Evolutionary conservation across 768 basidiomycete genomes (phyloP).

Genomic region (Mrakia blollopis): DNA sequence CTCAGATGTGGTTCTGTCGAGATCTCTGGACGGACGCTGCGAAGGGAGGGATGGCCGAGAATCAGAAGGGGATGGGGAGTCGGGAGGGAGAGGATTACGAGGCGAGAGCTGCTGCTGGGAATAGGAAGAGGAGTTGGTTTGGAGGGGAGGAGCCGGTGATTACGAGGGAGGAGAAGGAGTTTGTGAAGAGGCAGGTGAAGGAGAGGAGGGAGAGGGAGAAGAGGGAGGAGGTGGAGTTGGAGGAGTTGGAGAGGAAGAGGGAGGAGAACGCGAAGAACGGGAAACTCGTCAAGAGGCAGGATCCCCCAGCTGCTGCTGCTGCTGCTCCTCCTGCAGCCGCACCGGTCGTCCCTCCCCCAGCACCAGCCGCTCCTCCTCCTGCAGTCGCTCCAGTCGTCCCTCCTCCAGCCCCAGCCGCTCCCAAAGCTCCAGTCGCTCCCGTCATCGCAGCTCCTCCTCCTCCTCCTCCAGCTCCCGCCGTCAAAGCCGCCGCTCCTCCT

Average conservation of each 20-base stretch:
- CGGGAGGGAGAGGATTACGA: constrained; percentile 16
- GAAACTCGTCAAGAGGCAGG: constrained; percentile 13
- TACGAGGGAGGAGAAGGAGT: constrained; percentile 36
- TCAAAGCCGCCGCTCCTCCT: too few species aligned
- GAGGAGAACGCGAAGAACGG: constrained; percentile 40
- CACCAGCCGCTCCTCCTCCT: too few species aligned
- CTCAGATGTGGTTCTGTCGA: constrained; percentile 96
- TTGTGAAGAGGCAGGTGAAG: constrained; percentile 25
- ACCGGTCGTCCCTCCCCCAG: too few species aligned
- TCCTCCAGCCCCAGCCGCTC: too few species aligned
- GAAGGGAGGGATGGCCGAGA: constrained; percentile 52
- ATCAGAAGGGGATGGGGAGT: constrained; percentile 8
- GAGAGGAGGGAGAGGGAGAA: constrained; percentile 8
- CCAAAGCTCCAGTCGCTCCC: too few species aligned
- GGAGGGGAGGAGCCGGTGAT: constrained; percentile 26
- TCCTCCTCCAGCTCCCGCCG: too few species aligned
- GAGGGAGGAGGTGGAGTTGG: background rate
- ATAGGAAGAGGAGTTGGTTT: constrained; percentile 35
- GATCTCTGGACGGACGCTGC: constrained; percentile 94
- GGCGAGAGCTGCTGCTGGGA: constrained; percentile 33
- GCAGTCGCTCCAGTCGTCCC: too few species aligned
- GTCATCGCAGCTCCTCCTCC: too few species aligned
- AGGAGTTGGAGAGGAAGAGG: constrained; percentile 38
- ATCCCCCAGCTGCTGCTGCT: too few species aligned
- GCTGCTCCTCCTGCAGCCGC: too few species aligned